Evolutionary conservation across 306 rosid genomes (phyloP).

Genomic region (Cicer yamashitae): DNA sequence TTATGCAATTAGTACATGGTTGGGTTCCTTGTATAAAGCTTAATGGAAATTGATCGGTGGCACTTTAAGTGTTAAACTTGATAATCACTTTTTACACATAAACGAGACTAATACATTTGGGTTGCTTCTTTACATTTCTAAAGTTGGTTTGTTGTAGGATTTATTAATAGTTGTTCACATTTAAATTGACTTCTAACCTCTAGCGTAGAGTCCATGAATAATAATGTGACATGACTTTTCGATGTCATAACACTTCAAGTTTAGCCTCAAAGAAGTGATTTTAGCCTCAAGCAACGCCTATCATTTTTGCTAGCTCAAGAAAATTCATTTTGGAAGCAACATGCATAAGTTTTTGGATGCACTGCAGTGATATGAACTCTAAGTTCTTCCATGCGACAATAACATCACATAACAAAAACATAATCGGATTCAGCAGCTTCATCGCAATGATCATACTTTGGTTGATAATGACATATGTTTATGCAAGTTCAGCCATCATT

Average conservation of each 20-base stretch:
- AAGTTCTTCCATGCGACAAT: too few species aligned
- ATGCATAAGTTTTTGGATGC: too few species aligned
- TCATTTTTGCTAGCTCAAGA: too few species aligned
- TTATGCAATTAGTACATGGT: not conserved
- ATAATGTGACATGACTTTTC: not conserved
- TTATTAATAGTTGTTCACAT: not conserved
- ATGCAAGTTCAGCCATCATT: too few species aligned
- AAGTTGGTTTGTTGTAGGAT: not conserved
- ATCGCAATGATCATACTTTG: too few species aligned
- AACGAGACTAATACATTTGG: not conserved
- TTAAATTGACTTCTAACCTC: not conserved
- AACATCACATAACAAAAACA: too few species aligned
- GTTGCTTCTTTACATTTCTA: not conserved
- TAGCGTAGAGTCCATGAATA: not conserved
- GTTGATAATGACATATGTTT: too few species aligned
- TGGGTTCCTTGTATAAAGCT: not conserved
- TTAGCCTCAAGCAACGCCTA: too few species aligned
- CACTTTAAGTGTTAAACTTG: not conserved
- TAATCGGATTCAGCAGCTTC: too few species aligned
- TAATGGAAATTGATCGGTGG: not conserved
- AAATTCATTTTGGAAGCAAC: too few species aligned
- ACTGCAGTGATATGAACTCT: too few species aligned
- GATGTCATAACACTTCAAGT: not conserved
- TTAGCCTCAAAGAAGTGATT: too few species aligned
- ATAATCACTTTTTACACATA: not conserved